phyloP scores from a whole-genome alignment of 495 filamentous ascomycete species.

The Aspergillus hancockii region DNA sequence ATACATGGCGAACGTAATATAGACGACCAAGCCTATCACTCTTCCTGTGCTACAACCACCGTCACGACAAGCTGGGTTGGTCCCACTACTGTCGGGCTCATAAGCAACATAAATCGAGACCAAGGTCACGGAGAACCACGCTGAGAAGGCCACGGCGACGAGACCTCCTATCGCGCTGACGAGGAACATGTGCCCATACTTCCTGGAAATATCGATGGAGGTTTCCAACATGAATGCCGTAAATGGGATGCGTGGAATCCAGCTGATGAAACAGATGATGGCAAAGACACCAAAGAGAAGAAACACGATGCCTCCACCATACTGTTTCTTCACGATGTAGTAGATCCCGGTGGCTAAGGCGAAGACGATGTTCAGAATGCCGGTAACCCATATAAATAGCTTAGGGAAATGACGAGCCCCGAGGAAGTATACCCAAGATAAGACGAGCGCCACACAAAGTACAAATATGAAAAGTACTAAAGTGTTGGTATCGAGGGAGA shows the following conservation, averaged over 20 bases:
- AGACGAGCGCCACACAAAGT: conserved; percentile 66
- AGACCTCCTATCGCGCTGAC: conserved; percentile 81
- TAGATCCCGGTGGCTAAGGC: conserved; percentile 69
- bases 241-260: conserved; percentile 87
- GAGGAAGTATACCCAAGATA: conserved; percentile 76
- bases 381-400: conserved; percentile 86
- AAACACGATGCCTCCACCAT: conserved; percentile 82
- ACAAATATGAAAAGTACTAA: conserved; percentile 81
- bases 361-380: conserved; percentile 66
- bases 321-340: conserved; percentile 67
- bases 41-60: conserved; percentile 72
- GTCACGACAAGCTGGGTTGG: conserved; percentile 63
- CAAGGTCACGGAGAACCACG: conserved; percentile 62
- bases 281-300: conserved; percentile 78
- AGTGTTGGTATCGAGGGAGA: conserved; percentile 78
- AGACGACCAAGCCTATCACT: conserved; percentile 81
- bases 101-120: conserved; percentile 78
- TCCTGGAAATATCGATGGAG: conserved; percentile 80
- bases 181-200: conserved; percentile 81
- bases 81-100: conserved; percentile 51
- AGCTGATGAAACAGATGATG: conserved; percentile 76
- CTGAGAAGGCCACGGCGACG: conserved; percentile 69
- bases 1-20: conserved; percentile 86
- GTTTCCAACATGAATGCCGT: conserved; percentile 87
- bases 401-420: conserved; percentile 81